Conservation (phyloP, 1,284 basidiomycete genomes). For the Cutaneotrichosporon sp. region DNA sequence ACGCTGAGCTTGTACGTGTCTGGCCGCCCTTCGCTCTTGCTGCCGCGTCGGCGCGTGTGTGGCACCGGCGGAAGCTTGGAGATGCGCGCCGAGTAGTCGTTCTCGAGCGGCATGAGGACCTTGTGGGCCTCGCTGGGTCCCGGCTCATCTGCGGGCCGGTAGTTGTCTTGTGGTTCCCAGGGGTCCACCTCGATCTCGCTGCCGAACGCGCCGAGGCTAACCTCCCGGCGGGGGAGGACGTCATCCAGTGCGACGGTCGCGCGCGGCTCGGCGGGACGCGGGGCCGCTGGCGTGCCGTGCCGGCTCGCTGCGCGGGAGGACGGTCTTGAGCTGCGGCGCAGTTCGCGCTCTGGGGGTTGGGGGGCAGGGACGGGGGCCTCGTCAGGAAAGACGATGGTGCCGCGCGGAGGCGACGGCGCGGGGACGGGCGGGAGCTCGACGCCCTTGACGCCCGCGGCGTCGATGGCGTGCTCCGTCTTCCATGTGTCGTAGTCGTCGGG, state of each 20-base stretch:
- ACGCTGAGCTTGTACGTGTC: conserved; percentile 40
- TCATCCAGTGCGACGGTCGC: conserved; percentile 16
- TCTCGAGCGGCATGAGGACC: conserved; percentile 43
- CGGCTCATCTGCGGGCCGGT: conserved; percentile 33
- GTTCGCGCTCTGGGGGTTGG: background rate
- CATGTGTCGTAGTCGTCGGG: conserved; percentile 32
- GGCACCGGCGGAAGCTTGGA: conserved; percentile 42
- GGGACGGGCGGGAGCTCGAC: conserved; percentile 38
- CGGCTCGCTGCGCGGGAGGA: conserved; percentile 9
- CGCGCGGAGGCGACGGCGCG: conserved; percentile 35
- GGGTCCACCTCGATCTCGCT: conserved; percentile 27
- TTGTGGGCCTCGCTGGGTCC: conserved; percentile 22
- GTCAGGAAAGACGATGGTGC: conserved; percentile 41
- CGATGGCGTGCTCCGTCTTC: conserved; percentile 37
- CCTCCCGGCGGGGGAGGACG: conserved; percentile 15
- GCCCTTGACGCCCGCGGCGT: conserved; percentile 30
- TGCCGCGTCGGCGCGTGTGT: conserved; percentile 24
- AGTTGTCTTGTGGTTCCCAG: conserved; percentile 46
- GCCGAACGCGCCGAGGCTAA: conserved; percentile 15
- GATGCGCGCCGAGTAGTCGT: conserved; percentile 35
- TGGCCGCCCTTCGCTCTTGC: conserved; percentile 31
- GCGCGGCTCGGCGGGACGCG: background rate
- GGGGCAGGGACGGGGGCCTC: conserved; percentile 23
- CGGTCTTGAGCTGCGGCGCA: background rate
- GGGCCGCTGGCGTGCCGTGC: conserved; percentile 15